Evolutionary conservation across 2,329 filamentous ascomycete genomes (phyloP).

Genomic region (Chrysoporthe deuterocubensis): DNA sequence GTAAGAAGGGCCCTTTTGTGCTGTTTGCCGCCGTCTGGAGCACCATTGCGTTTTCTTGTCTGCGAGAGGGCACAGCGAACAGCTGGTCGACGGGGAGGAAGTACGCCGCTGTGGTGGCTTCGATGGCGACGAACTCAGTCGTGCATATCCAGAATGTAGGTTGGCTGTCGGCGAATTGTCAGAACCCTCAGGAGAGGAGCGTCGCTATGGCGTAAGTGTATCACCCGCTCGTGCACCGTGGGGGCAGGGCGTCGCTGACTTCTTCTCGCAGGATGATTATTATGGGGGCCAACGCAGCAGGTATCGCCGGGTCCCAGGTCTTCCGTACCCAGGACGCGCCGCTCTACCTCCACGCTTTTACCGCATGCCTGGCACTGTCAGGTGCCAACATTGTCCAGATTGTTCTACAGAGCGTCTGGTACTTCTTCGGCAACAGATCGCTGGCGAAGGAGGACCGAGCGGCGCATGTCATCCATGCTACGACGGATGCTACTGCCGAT

Average conservation of each 20-base stretch:
- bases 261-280: constrained; percentile 39
- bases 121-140: constrained; percentile 57
- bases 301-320: constrained; percentile 64
- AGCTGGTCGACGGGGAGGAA: constrained; percentile 30
- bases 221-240: background rate
- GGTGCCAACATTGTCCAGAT: constrained; percentile 30
- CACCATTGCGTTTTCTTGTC: constrained; percentile 42
- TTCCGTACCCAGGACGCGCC: constrained; percentile 58
- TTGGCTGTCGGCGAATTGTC: constrained; percentile 61
- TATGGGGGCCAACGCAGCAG: constrained; percentile 65
- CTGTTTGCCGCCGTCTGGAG: constrained; percentile 45
- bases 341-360: constrained; percentile 43
- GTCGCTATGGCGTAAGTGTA: constrained; percentile 61
- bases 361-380: constrained; percentile 33
- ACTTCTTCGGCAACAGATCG: constrained; percentile 33
- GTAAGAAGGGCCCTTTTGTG: constrained; percentile 55
- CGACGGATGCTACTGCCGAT: constrained; percentile 25
- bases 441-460: constrained; percentile 28
- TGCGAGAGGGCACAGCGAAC: constrained; percentile 11
- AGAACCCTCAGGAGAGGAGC: constrained; percentile 59
- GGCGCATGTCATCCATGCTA: constrained; percentile 27
- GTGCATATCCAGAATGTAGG: constrained; percentile 62
- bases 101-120: constrained; percentile 61
- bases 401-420: constrained; percentile 31
- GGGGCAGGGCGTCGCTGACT: background rate